Conservation (phyloP, 2,329 filamentous ascomycete genomes). For the Fusarium paranaense region DNA sequence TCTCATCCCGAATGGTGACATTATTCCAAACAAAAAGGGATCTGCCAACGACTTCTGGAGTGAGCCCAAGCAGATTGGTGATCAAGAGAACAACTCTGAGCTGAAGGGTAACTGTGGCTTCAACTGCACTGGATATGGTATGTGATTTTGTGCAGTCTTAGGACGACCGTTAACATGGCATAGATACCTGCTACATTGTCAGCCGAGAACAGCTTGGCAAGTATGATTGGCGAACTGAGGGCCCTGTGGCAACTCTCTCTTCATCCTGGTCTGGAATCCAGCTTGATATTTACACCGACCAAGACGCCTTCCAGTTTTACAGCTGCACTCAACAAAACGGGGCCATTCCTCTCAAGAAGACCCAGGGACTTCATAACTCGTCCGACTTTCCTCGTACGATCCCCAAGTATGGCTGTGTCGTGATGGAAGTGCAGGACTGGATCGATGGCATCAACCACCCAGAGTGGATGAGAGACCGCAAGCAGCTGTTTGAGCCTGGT, state of each 20-base stretch:
- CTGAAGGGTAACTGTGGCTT: constrained; percentile 81
- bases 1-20: constrained; percentile 79
- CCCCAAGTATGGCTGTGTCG: constrained; percentile 83
- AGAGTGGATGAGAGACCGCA: constrained; percentile 78
- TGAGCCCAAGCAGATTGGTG: constrained; percentile 80
- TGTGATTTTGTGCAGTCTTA: constrained; percentile 35
- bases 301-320: constrained; percentile 91
- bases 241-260: constrained; percentile 74
- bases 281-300: constrained; percentile 84
- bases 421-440: constrained; percentile 93
- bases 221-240: constrained; percentile 72
- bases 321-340: constrained; percentile 84
- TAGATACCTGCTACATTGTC: constrained; percentile 76
- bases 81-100: constrained; percentile 71
- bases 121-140: constrained; percentile 87
- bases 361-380: constrained; percentile 72
- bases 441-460: constrained; percentile 95
- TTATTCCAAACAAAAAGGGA: constrained; percentile 74
- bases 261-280: constrained; percentile 85
- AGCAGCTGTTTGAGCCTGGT: constrained; percentile 70
- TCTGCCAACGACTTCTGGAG: constrained; percentile 88
- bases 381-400: constrained; percentile 70
- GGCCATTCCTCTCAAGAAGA: constrained; percentile 74
- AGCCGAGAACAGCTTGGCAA: constrained; percentile 68
- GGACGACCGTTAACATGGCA: not conserved